Conservation (phyloP, 495 filamentous ascomycete genomes). For the Cudoniella acicularis region DNA sequence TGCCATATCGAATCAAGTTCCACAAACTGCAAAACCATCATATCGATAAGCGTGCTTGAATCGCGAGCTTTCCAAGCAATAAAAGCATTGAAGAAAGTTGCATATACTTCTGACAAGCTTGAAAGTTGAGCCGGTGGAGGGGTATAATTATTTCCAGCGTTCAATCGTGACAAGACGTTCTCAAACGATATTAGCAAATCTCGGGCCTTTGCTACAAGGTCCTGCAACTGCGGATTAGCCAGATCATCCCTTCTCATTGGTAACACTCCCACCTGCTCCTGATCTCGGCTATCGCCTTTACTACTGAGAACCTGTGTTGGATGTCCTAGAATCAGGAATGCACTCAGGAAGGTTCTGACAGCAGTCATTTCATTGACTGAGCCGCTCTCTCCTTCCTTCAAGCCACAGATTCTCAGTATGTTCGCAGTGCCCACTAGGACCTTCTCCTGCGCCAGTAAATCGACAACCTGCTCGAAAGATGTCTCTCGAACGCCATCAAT, state of each 20-base stretch:
- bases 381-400: slow-evolving; percentile 67
- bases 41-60: slow-evolving; percentile 81
- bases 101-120: slow-evolving; percentile 65
- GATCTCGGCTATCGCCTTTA: slow-evolving; percentile 65
- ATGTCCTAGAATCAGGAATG: slow-evolving; percentile 89
- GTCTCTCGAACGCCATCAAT: slow-evolving; percentile 70
- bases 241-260: slow-evolving; percentile 48
- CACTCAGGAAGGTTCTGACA: slow-evolving; percentile 85
- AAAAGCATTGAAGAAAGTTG: slow-evolving; percentile 85
- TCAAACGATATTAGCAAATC: slow-evolving; percentile 83
- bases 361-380: slow-evolving; percentile 72
- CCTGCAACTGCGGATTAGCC: slow-evolving; percentile 59
- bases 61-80: slow-evolving; percentile 94
- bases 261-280: slow-evolving; percentile 63
- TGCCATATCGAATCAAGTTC: slow-evolving; percentile 96
- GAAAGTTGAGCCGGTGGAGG: slow-evolving; percentile 57
- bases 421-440: slow-evolving; percentile 67
- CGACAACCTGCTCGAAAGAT: slow-evolving; percentile 77
- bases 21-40: slow-evolving; percentile 94
- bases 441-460: slow-evolving; percentile 68
- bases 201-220: slow-evolving; percentile 81
- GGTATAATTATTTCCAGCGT: slow-evolving; percentile 47
- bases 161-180: slow-evolving; percentile 60
- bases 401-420: slow-evolving; percentile 70
- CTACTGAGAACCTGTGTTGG: slow-evolving; percentile 84